A percentile compares a stretch with the other conserved stretches of the same genome.
Evolutionary conservation across 2,329 filamentous ascomycete genomes (phyloP).

Genomic region (Stagonosporopsis rhizophila): DNA sequence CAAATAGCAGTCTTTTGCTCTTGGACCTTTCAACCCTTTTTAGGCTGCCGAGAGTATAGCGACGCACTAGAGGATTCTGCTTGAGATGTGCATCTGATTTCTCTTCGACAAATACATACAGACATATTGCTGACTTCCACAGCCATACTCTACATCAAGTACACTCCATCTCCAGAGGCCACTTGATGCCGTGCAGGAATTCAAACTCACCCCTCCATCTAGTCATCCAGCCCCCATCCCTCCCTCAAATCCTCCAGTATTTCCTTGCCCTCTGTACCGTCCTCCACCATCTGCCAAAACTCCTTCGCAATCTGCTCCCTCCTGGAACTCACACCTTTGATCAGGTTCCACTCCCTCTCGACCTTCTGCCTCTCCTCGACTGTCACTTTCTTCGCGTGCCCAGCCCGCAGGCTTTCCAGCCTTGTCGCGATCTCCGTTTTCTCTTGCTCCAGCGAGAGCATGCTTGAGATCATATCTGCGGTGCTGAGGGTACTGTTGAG

Average conservation of each 20-base stretch:
- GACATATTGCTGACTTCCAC: too few relatives aligned
- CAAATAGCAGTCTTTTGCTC: too few relatives aligned
- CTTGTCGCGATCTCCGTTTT: conserved; percentile 51
- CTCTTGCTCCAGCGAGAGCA: conserved; percentile 55
- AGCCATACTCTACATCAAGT: not conserved
- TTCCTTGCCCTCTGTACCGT: conserved; percentile 57
- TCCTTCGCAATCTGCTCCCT: conserved; percentile 60
- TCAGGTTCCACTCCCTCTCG: conserved; percentile 56
- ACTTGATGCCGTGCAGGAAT: not conserved
- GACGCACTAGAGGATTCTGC: too few relatives aligned
- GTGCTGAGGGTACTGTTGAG: conserved; percentile 60
- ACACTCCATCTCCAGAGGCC: not conserved
- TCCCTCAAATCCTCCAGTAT: conserved; percentile 60
- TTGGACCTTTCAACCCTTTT: too few relatives aligned
- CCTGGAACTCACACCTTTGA: conserved; percentile 46
- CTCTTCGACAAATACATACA: too few relatives aligned
- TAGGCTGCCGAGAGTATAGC: too few relatives aligned
- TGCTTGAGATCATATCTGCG: conserved; percentile 55
- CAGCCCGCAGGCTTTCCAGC: conserved; percentile 52
- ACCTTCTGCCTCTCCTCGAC: conserved; percentile 57
- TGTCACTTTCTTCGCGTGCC: conserved; percentile 55
- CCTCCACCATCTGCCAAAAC: conserved; percentile 60
- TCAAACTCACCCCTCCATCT: not conserved
- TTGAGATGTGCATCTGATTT: too few relatives aligned
- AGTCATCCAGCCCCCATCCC: conserved; percentile 47